Evolutionary conservation across 371 early-diverging fungal genomes (phyloP).

Genomic region (Mucor sp.): DNA sequence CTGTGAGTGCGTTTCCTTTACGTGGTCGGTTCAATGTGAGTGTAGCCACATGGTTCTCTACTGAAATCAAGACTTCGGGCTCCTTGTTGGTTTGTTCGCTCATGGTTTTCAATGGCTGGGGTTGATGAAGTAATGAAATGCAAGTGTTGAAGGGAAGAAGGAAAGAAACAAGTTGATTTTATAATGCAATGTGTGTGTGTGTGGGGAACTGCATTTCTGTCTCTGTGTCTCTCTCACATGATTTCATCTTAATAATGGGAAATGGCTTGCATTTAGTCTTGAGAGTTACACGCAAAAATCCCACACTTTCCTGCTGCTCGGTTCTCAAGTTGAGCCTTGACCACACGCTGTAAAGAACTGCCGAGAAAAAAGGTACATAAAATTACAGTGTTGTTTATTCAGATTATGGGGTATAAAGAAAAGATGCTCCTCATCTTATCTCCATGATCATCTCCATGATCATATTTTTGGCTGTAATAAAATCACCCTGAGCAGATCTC

Average conservation of each 20-base stretch:
- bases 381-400: not conserved
- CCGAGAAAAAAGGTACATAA: not conserved
- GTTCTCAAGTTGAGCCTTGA: not conserved
- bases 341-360: not conserved
- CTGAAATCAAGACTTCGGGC: conserved; percentile 13
- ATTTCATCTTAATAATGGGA: conserved; percentile 8
- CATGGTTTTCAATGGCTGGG: not conserved
- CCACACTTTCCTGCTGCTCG: not conserved
- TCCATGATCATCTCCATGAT: conserved; percentile 30
- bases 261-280: conserved; percentile 6
- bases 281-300: not conserved
- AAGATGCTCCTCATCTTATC: conserved; percentile 2
- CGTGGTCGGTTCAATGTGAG: conserved; percentile 60
- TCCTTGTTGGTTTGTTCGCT: not conserved
- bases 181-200: not conserved
- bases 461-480: conserved; percentile 17
- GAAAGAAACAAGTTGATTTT: not conserved
- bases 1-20: conserved; percentile 65
- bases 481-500: conserved; percentile 27
- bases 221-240: not conserved
- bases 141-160: not conserved
- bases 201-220: not conserved
- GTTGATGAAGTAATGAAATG: not conserved
- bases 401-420: not conserved
- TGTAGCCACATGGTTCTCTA: conserved; percentile 53